Conservation (phyloP, 129 eudicot genomes). For the Flaveria linearis region DNA sequence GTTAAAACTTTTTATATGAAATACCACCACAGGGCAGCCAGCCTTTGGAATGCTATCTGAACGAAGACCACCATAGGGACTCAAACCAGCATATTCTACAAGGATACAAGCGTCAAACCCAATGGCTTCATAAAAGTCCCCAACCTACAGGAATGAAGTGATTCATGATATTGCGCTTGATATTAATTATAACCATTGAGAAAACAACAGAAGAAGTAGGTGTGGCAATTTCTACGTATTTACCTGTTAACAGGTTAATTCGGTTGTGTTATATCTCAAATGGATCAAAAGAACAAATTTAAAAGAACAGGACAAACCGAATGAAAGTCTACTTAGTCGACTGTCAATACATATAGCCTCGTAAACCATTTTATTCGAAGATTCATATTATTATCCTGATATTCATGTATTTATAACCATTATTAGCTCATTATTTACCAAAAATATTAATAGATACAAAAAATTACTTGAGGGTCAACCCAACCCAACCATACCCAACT, state of each 20-base stretch:
- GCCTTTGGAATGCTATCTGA: slow-evolving; percentile 92
- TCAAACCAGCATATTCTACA: slow-evolving; percentile 96
- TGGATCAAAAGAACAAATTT: not conserved
- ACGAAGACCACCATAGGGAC: slow-evolving; percentile 94
- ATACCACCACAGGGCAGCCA: slow-evolving; percentile 93
- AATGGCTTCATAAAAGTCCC: slow-evolving; percentile 93
- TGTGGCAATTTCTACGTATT: not conserved
- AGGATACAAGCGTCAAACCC: slow-evolving; percentile 98
- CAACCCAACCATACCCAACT: not conserved
- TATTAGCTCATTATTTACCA: not conserved
- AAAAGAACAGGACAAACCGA: not conserved
- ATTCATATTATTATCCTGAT: not conserved
- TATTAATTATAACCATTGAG: not conserved
- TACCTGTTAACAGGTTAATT: not conserved
- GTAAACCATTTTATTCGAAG: not conserved
- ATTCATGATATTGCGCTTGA: not conserved
- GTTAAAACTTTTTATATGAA: too few species aligned
- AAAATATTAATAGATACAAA: not conserved
- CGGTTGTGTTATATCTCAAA: not conserved
- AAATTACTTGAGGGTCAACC: not conserved
- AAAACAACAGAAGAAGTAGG: not conserved
- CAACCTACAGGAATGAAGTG: slow-evolving; percentile 54
- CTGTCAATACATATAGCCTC: not conserved
- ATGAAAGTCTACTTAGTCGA: not conserved
- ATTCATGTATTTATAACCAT: not conserved